phyloP scores from a whole-genome alignment of 306 rosid genomes.

The Rosa rugosa region DNA sequence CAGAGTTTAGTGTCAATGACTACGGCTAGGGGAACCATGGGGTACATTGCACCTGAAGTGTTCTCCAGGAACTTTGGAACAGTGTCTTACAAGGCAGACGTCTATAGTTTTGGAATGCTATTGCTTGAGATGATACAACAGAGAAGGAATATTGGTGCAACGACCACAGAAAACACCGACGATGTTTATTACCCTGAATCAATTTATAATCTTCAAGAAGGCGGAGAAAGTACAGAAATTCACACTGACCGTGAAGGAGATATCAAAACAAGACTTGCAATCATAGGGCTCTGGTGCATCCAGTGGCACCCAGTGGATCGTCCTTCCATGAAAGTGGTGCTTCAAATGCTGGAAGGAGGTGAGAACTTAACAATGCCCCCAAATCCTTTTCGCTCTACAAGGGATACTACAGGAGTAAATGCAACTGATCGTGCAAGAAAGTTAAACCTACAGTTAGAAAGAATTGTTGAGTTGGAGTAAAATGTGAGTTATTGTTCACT shows the following conservation, averaged over 20 bases:
- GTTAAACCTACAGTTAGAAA: not conserved
- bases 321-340: too few species aligned
- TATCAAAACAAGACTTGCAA: not conserved
- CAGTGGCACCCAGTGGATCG: too few species aligned
- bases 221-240: not conserved
- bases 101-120: slow-evolving; percentile 41
- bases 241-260: not conserved
- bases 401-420: not conserved
- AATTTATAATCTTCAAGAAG: not conserved
- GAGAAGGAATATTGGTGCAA: slow-evolving; percentile 18
- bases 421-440: not conserved
- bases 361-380: too few species aligned
- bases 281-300: too few species aligned
- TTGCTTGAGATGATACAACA: slow-evolving; percentile 37
- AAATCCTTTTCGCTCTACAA: not conserved
- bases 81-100: slow-evolving; percentile 23
- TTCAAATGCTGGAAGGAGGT: slow-evolving; percentile 6
- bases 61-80: slow-evolving; percentile 32
- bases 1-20: too few species aligned
- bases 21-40: too few species aligned
- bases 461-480: not conserved
- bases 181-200: slow-evolving; percentile 16
- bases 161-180: not conserved
- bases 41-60: too few species aligned
- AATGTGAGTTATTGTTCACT: too few species aligned